Evolutionary conservation across 164 flowering plant genomes (phyloP).

Genomic region (Platanus orientalis): DNA sequence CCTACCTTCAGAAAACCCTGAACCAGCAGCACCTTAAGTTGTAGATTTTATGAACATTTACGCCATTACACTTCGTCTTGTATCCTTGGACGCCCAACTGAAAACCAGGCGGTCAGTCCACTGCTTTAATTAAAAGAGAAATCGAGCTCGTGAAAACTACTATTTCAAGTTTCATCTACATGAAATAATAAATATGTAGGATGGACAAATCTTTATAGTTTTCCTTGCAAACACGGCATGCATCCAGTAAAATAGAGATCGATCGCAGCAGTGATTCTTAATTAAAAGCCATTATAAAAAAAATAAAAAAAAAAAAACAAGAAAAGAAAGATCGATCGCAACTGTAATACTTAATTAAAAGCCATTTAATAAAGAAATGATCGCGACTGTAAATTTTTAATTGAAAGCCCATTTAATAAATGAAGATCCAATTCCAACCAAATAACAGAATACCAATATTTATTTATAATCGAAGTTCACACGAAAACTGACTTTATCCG

Average conservation of each 20-base stretch:
- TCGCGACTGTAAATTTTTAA: too few species aligned
- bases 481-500: background rate
- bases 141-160: conserved; percentile 3
- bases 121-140: conserved; percentile 2
- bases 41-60: conserved; percentile 15
- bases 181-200: background rate
- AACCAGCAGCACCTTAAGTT: conserved; percentile 14
- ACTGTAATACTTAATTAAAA: too few species aligned
- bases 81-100: background rate
- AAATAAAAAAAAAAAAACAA: too few species aligned
- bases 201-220: background rate
- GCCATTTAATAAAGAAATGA: too few species aligned
- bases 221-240: background rate
- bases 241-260: background rate
- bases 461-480: too few species aligned
- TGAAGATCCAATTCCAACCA: too few species aligned
- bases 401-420: too few species aligned
- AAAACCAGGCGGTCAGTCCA: background rate
- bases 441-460: too few species aligned
- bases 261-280: background rate
- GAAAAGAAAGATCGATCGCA: too few species aligned
- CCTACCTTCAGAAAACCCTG: too few species aligned
- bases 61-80: background rate
- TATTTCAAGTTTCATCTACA: background rate
- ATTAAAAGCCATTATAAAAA: too few species aligned